phyloP scores from a whole-genome alignment of 768 basidiomycete species.

The Phylloporus sp. region DNA sequence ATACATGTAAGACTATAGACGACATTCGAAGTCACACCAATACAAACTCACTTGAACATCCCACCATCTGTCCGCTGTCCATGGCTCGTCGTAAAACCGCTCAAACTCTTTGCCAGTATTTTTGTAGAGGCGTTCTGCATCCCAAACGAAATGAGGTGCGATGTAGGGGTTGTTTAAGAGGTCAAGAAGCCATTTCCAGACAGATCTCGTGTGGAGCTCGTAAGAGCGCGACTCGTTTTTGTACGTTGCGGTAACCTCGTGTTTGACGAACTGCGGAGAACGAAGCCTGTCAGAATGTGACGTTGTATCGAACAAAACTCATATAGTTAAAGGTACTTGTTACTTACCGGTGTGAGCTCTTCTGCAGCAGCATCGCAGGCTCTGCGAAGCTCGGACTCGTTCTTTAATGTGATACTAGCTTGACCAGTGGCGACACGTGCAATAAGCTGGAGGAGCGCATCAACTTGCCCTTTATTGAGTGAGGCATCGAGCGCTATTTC shows the following conservation, averaged over 20 bases:
- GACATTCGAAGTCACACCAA: neutral
- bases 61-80: too few relatives aligned
- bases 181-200: too few relatives aligned
- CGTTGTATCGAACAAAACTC: too few relatives aligned
- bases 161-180: too few relatives aligned
- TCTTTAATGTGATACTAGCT: constrained; percentile 15
- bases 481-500: constrained; percentile 10
- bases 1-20: too few relatives aligned
- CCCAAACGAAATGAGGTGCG: too few relatives aligned
- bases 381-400: constrained; percentile 1
- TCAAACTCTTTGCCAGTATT: too few relatives aligned
- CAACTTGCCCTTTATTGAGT: constrained; percentile 4
- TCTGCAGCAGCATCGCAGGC: neutral
- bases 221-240: constrained; percentile 1
- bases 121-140: too few relatives aligned
- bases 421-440: constrained; percentile 7
- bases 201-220: neutral
- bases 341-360: neutral
- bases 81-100: too few relatives aligned
- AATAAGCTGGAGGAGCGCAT: constrained; percentile 7
- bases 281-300: too few relatives aligned
- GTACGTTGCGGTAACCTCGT: neutral
- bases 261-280: neutral
- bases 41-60: constrained; percentile 33
- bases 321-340: too few relatives aligned